phyloP scores from a whole-genome alignment of 345 rosid genomes.

The Lagerstroemia speciosa region DNA sequence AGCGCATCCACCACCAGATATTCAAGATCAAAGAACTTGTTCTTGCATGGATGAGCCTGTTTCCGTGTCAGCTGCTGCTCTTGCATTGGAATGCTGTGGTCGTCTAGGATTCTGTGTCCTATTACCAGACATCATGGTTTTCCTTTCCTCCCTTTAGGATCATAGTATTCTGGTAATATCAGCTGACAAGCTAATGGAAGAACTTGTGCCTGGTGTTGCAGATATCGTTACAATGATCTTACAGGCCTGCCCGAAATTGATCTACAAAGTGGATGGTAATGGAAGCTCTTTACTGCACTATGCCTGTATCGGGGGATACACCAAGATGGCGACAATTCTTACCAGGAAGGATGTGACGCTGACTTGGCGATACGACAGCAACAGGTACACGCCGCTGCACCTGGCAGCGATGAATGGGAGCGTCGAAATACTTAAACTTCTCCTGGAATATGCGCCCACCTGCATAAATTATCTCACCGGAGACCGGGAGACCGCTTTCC shows the following conservation, averaged over 20 bases:
- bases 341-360: conserved; percentile 6
- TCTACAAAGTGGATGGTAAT: conserved; percentile 1
- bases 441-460: conserved; percentile 7
- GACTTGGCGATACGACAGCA: conserved; percentile 1
- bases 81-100: too few relatives aligned
- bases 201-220: conserved; percentile 2
- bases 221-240: conserved; percentile 10
- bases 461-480: conserved; percentile 7
- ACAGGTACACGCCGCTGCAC: conserved; percentile 18
- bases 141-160: background rate
- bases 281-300: conserved; percentile 13
- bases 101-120: too few relatives aligned
- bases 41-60: too few relatives aligned
- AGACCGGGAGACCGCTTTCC: conserved; percentile 15
- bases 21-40: too few relatives aligned
- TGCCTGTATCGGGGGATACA: conserved; percentile 9
- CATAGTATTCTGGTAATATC: background rate
- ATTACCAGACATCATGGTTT: too few relatives aligned
- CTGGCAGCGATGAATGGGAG: conserved; percentile 13
- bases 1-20: too few relatives aligned
- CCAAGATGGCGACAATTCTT: conserved; percentile 7
- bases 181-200: background rate
- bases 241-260: background rate
- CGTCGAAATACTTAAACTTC: conserved; percentile 7
- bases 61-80: too few relatives aligned